Percentiles rank a stretch among this genome's conserved stretches.
Conservation (phyloP, 2,329 filamentous ascomycete genomes). For the Alternaria tenuissima region DNA sequence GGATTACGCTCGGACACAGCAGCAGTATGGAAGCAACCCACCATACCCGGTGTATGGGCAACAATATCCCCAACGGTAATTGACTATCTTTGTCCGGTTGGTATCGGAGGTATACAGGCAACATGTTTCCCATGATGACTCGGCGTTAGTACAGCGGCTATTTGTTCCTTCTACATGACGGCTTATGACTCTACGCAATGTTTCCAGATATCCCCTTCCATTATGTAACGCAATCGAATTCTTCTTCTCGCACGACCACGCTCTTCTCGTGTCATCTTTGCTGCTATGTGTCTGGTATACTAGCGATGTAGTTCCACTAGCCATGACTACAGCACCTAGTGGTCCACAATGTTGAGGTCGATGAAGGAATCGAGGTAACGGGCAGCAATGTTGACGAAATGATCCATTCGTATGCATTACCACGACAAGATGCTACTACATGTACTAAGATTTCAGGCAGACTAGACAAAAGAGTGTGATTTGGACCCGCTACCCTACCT, state of each 20-base stretch:
- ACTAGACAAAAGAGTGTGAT: neutral
- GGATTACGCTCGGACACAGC: constrained; percentile 38
- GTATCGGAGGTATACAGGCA: neutral
- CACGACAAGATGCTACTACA: neutral
- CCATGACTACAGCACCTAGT: neutral
- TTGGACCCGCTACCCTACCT: neutral
- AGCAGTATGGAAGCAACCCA: constrained; percentile 16
- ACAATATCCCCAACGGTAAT: neutral
- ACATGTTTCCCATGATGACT: neutral
- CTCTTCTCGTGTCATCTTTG: neutral
- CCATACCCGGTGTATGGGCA: constrained; percentile 18
- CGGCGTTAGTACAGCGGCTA: neutral
- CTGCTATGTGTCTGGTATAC: neutral
- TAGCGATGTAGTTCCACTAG: neutral
- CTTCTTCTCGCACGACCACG: neutral
- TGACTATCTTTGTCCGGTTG: neutral
- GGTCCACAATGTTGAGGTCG: no score
- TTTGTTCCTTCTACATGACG: neutral
- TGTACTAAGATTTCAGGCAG: neutral
- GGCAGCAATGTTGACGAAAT: neutral
- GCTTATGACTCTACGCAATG: constrained; percentile 5
- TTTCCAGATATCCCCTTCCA: constrained; percentile 12
- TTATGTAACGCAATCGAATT: constrained; percentile 10
- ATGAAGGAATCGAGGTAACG: no score
- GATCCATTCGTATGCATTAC: neutral